Evolutionary conservation across 306 rosid species (phyloP).

Genomic region (Casuarina cunninghamiana): DNA sequence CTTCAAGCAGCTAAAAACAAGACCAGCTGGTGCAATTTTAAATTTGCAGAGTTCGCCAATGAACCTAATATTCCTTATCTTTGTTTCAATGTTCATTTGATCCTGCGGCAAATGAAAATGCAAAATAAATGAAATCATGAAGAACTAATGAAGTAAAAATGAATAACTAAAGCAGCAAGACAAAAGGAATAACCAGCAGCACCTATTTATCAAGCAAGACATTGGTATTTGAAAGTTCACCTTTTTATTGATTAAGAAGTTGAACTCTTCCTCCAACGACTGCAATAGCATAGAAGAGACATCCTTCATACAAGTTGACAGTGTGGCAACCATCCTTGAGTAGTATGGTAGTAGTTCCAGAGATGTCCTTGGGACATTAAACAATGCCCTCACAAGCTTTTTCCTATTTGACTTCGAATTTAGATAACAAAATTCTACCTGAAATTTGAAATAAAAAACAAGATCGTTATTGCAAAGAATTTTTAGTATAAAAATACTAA

Average conservation of each 20-base stretch:
- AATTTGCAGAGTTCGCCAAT: constrained; percentile 99
- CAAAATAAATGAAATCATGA: constrained; percentile 11
- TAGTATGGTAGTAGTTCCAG: constrained; percentile 87
- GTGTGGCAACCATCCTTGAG: constrained; percentile 95
- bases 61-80: constrained; percentile 95
- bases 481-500: constrained; percentile 16
- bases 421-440: constrained; percentile 98
- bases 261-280: constrained; percentile 97
- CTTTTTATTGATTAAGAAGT: constrained; percentile 94
- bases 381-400: constrained; percentile 92
- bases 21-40: constrained; percentile 80
- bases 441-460: constrained; percentile 24
- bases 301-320: constrained; percentile 99
- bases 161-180: not conserved
- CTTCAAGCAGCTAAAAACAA: constrained; percentile 96
- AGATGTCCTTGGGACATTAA: constrained; percentile 97
- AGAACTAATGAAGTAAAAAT: not conserved
- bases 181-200: constrained; percentile 6
- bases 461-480: constrained; percentile 19
- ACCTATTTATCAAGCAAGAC: not conserved
- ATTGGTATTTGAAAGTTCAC: constrained; percentile 32
- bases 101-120: constrained; percentile 59
- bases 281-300: constrained; percentile 78
- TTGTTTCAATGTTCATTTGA: constrained; percentile 98
- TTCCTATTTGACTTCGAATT: constrained; percentile 89